Base-by-base conservation (phyloP, 2,329 filamentous ascomycete genomes). In the Falciphora oryzae region DNA sequence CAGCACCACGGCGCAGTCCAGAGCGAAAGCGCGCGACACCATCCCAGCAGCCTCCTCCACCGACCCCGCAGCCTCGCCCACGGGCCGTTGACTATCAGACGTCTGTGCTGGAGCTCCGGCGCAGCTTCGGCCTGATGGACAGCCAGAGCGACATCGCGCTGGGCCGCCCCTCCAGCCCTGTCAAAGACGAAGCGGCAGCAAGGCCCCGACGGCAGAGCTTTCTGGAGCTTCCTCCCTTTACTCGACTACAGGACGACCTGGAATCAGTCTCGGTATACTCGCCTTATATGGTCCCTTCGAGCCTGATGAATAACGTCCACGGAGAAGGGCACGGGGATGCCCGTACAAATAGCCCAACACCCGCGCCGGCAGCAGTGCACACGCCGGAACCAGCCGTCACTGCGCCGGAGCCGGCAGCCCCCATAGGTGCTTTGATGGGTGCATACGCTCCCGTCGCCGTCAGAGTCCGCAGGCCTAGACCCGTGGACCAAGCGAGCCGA, bases 71-170 rank as follows among this genome's bases (percentile, higher is more conserved):
- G 25, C 31, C n/a, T 13, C 29, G 62, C 5, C 62, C 62, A 16
- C 25, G 32, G 2, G 56, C 62, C 16, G 44, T 27, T 27, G 62
- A 63, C 56, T 63, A 63, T 10, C 25, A 63, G 14, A n/a, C 35
- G 4, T 63, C 62, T 13, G 10, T 63, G 18, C 10, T 63, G 6
- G 57, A 63, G 16, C 56, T 59, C 35, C 57, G 62, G 16, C 62
- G 62, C 35, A 63, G 57, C 57, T 63, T 63, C 38, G 62, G 57
- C 16, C 57, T 63, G 1, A 31, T 35, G 28, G 58, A 38, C 29
- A 31, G 31, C 22, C 16, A 32, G 29, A 57, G 62, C 57, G 56
- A 27, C n/a, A 11, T 59, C 27, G 57, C n/a, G 4, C 27, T 58
- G 22, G 57, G 11, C 29, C 62, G 31, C n/a, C 62, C 35, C 7